Evolutionary conservation across 148 eudicot genomes (phyloP).

Genomic region (Suaeda aralocaspica): DNA sequence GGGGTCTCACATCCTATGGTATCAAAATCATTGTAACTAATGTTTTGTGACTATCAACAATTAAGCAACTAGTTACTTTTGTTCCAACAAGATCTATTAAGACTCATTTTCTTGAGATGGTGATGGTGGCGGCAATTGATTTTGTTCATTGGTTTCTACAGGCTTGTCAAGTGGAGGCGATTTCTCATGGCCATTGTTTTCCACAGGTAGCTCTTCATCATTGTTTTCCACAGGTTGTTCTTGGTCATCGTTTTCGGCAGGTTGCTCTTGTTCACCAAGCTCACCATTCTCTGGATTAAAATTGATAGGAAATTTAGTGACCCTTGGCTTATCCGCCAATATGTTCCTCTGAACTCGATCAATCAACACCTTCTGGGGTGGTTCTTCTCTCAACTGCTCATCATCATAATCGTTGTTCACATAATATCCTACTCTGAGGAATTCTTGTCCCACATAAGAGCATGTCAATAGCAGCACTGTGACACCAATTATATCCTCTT

Average conservation of each 20-base stretch:
- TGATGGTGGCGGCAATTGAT: not conserved
- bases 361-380: constrained; percentile 77
- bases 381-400: constrained; percentile 76
- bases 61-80: not conserved
- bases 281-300: constrained; percentile 75
- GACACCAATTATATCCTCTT: constrained; percentile 88
- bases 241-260: constrained; percentile 23
- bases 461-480: constrained; percentile 86
- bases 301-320: constrained; percentile 88
- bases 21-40: constrained; percentile 8
- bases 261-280: constrained; percentile 59
- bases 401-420: constrained; percentile 87
- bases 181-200: constrained; percentile 2
- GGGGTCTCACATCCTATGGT: not conserved
- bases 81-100: constrained; percentile 4
- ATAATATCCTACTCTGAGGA: constrained; percentile 82
- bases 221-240: constrained; percentile 34
- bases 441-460: constrained; percentile 87
- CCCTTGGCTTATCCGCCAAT: constrained; percentile 82
- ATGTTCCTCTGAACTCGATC: constrained; percentile 80
- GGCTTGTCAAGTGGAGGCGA: not conserved
- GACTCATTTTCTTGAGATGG: constrained; percentile 29
- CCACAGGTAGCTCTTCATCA: constrained; percentile 21
- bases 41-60: not conserved
- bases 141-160: not conserved